Evolutionary conservation across 2,329 filamentous ascomycete genomes (phyloP), one percentile per base, ranked within the genome.

Genomic region (Botrytis fabae): DNA sequence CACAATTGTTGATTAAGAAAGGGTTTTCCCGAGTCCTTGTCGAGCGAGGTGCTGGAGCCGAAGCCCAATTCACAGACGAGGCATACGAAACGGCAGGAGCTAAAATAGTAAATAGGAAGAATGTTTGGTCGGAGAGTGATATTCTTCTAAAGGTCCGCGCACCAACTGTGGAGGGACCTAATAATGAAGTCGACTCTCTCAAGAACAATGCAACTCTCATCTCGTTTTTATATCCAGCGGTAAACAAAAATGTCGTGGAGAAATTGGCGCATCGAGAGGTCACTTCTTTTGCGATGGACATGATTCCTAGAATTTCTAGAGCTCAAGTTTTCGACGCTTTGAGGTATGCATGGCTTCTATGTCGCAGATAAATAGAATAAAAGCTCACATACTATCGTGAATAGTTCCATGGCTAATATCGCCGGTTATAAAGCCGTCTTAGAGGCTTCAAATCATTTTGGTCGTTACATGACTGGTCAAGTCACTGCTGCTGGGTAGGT

Each of bases 361-460:
- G 5, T 9, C 3, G 16, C 54, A 20, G n/a, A 44, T 18, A 51
- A 51, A 28, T 61, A 57, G 77, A 44, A 40, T 40, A 48, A 54
- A 73, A 77, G 66, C 75, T 72, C 64, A 73, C 54, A 48, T 69
- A 46, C 6, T 22, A 32, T 22, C 18, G 48, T 44, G 22, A 28
- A 69, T 73, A 94, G 93, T 81, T 96, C 93, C 16, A 97, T 97
- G 94, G 94, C 94, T 74, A 97, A 97, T 78, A 97, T 97, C 83
- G 93, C 94, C 35, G 94, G 94, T 0, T 97, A 97, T 84, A 97
- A 97, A 82, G 94, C 94, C 59, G 93, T 97, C 1, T 85, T 97
- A 61, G 94, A 97, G 82, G 94, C 94, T 1, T 95, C 93, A 22
- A 97, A 97, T 82, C 90, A 92, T 75, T 97, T 97, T 82, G 94